A percentile compares a stretch with the other conserved stretches of the same genome.
Evolutionary conservation across 495 filamentous ascomycete species (phyloP).

Genomic region (Lasiosphaeris hirsuta): DNA sequence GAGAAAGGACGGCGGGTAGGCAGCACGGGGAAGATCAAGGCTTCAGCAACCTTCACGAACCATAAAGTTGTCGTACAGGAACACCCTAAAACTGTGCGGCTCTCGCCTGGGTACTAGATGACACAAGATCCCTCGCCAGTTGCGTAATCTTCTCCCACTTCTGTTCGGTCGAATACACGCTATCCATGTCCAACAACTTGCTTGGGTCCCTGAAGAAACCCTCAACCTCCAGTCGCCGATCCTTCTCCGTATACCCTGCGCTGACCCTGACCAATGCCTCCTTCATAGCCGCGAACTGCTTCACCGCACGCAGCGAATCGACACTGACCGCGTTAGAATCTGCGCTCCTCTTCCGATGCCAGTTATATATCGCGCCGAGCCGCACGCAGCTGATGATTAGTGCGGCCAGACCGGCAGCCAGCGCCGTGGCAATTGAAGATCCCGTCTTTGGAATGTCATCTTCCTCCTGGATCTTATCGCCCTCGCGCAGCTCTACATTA

Average conservation of each 20-base stretch:
- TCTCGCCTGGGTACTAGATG: background rate
- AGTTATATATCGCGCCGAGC: slow-evolving; percentile 4
- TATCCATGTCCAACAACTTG: background rate
- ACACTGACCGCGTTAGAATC: background rate
- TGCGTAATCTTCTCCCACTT: background rate
- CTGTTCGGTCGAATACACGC: background rate
- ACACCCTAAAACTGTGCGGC: too few relatives aligned
- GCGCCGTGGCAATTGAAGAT: slow-evolving; percentile 14
- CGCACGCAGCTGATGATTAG: slow-evolving; percentile 11
- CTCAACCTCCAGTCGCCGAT: background rate
- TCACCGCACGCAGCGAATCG: background rate
- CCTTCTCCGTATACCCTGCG: background rate
- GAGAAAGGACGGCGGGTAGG: too few relatives aligned
- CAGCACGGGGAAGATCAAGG: too few relatives aligned
- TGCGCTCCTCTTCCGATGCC: background rate
- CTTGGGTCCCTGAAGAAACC: background rate
- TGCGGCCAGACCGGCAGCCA: slow-evolving; percentile 14
- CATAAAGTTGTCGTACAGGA: too few relatives aligned
- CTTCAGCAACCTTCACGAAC: too few relatives aligned
- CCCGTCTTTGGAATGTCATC: slow-evolving; percentile 8
- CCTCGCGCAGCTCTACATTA: background rate
- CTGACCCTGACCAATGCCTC: background rate
- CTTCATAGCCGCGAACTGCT: background rate
- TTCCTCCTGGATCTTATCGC: background rate
- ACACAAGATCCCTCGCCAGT: background rate